These are phyloP conservation scores for Xylaria sp. DNA, from an alignment of 2,329 filamentous ascomycete genomes.

Conservation along the genomic window DNA sequence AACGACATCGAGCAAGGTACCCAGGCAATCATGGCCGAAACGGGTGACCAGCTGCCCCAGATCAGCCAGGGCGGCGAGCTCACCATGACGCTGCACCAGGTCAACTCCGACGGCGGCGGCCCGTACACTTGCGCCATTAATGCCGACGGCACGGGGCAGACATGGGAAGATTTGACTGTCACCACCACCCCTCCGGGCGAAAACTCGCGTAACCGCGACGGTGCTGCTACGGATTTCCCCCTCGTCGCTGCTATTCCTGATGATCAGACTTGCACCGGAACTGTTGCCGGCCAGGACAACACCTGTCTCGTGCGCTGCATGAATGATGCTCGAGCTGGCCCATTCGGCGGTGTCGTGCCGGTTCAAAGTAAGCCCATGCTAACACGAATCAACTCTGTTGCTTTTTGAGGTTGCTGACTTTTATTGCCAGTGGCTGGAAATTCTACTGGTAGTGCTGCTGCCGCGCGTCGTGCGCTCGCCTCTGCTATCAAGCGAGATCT, in stretches of 20 bases:
- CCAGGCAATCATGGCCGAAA: slow-evolving; percentile 61
- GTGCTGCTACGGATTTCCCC: slow-evolving; percentile 52
- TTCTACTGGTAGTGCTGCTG: slow-evolving; percentile 28
- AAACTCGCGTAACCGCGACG: slow-evolving; percentile 53
- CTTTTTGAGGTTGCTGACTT: slow-evolving; percentile 6
- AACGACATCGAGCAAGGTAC: slow-evolving; percentile 65
- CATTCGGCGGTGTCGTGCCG: slow-evolving; percentile 66
- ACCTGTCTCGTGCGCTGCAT: slow-evolving; percentile 68
- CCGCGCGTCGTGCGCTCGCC: slow-evolving; percentile 29
- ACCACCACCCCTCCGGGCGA: slow-evolving; percentile 58
- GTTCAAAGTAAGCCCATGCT: slow-evolving; percentile 51
- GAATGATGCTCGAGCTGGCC: slow-evolving; percentile 64
- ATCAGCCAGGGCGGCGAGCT: slow-evolving; percentile 61
- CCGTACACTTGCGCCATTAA: slow-evolving; percentile 71
- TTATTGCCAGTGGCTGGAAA: slow-evolving; percentile 34
- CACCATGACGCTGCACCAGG: slow-evolving; percentile 69
- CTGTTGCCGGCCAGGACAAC: slow-evolving; percentile 62
- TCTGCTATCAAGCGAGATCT: slow-evolving; percentile 26
- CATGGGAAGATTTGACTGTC: slow-evolving; percentile 61
- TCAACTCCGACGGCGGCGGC: slow-evolving; percentile 70
- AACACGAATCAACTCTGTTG: neutral
- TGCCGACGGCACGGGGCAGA: slow-evolving; percentile 59
- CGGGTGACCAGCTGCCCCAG: slow-evolving; percentile 63
- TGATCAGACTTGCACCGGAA: slow-evolving; percentile 62
- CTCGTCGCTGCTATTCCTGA: slow-evolving; percentile 64